A percentile compares a stretch with the other conserved stretches of the same genome.
These are phyloP conservation scores for Oenanthe sinensis DNA, from an alignment of 129 eudicot genomes.

Conservation along the genomic window DNA sequence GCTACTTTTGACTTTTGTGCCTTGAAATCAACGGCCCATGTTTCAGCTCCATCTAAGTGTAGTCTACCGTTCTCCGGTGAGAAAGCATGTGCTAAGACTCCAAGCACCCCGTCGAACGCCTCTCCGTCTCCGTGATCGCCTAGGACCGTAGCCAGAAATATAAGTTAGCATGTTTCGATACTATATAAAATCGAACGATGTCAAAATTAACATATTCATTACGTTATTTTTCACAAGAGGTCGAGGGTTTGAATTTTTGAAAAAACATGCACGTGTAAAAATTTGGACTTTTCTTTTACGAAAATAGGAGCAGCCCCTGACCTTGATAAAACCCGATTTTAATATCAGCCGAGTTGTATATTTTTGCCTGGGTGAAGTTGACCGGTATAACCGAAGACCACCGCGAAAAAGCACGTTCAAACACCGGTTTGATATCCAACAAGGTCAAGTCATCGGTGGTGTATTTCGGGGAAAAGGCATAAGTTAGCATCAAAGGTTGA, in stretches of 20 bases:
- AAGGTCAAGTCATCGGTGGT: constrained; percentile 34
- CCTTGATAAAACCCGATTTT: constrained; percentile 56
- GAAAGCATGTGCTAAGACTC: constrained; percentile 78
- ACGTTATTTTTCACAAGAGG: no score
- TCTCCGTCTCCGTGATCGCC: constrained; percentile 89
- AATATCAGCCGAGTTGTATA: constrained; percentile 38
- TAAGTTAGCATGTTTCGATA: background rate
- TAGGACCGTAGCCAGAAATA: background rate
- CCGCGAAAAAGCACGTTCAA: constrained; percentile 51
- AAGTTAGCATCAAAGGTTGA: constrained; percentile 43
- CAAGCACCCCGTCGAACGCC: constrained; percentile 79
- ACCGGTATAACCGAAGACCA: constrained; percentile 81
- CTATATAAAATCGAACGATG: no score
- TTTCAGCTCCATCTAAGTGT: constrained; percentile 66
- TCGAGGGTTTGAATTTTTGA: background rate
- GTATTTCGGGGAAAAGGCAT: constrained; percentile 50
- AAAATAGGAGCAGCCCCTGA: background rate
- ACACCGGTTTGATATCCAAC: constrained; percentile 32
- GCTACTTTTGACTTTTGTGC: constrained; percentile 39
- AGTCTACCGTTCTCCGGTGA: constrained; percentile 83
- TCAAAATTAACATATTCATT: no score
- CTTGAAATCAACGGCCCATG: constrained; percentile 69
- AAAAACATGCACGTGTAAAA: no score
- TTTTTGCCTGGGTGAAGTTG: constrained; percentile 45
- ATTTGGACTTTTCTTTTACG: no score